Percentiles rank a stretch among this genome's conserved stretches.
Evolutionary conservation across 352 stramenopile genomes (phyloP).

Genomic region (Pythium myriotylum): DNA sequence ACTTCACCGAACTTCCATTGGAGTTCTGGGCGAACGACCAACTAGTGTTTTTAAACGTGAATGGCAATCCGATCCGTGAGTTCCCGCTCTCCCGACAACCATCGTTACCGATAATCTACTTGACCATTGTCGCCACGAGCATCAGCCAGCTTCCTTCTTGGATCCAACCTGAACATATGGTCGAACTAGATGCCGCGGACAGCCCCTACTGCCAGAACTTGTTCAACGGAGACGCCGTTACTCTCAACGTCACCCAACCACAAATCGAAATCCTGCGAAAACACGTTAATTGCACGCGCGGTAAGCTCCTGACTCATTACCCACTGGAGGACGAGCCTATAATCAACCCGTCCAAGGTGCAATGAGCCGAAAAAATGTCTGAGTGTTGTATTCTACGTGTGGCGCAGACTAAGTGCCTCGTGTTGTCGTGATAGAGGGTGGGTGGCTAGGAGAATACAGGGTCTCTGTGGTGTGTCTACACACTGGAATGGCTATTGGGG

Average conservation of each 20-base stretch:
- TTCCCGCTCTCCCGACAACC: not conserved
- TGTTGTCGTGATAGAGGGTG: too few relatives aligned
- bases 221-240: not conserved
- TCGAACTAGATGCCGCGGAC: not conserved
- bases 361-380: too few relatives aligned
- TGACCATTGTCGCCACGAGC: not conserved
- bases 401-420: too few relatives aligned
- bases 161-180: not conserved
- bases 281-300: conserved; percentile 18
- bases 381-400: too few relatives aligned
- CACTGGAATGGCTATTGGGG: not conserved
- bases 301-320: conserved; percentile 7
- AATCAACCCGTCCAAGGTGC: conserved; percentile 9
- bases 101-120: not conserved
- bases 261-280: not conserved
- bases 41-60: conserved; percentile 11
- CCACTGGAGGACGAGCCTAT: conserved; percentile 14
- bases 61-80: conserved; percentile 15
- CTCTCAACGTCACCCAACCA: not conserved
- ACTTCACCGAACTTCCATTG: conserved; percentile 14
- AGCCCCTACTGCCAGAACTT: conserved; percentile 10
- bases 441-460: too few relatives aligned
- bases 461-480: not conserved
- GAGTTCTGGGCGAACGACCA: conserved; percentile 14
- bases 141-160: conserved; percentile 3